Conservation (phyloP, 139 green algal species). For the Pedinophyceae sp. region DNA sequence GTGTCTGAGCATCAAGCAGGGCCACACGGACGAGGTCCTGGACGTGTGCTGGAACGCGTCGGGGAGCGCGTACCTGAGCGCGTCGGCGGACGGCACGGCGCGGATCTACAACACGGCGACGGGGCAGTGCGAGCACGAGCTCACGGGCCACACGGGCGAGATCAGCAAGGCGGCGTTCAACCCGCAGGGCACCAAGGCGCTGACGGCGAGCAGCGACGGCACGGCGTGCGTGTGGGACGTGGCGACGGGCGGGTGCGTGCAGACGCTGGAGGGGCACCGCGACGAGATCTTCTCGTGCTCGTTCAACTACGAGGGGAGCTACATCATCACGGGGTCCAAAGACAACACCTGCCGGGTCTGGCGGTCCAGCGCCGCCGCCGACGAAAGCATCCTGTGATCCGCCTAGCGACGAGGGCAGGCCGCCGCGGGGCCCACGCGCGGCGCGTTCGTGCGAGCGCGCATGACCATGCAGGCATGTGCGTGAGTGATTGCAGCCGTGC, state of each 20-base stretch:
- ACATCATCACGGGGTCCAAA: slow-evolving; percentile 50
- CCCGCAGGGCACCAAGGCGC: slow-evolving; percentile 36
- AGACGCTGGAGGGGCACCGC: slow-evolving; percentile 45
- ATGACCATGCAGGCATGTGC: too few species aligned
- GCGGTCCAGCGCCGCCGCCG: slow-evolving; percentile 3
- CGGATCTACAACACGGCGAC: slow-evolving; percentile 34
- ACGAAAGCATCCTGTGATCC: too few species aligned
- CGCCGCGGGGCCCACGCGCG: too few species aligned
- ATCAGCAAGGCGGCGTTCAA: slow-evolving; percentile 60
- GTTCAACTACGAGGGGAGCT: slow-evolving; percentile 63
- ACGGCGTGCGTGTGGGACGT: slow-evolving; percentile 36
- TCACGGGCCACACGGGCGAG: slow-evolving; percentile 46
- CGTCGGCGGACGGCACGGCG: slow-evolving; percentile 45
- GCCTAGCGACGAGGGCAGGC: too few species aligned
- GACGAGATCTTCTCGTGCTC: slow-evolving; percentile 60
- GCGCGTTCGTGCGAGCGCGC: too few species aligned
- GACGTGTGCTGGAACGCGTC: slow-evolving; percentile 46
- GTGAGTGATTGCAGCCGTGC: too few species aligned
- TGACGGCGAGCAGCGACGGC: slow-evolving; percentile 42
- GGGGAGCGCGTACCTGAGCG: slow-evolving; percentile 36
- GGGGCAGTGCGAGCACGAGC: slow-evolving; percentile 25
- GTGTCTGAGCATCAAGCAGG: slow-evolving; percentile 36
- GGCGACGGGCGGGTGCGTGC: slow-evolving; percentile 24
- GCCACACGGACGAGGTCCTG: slow-evolving; percentile 59
- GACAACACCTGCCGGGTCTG: slow-evolving; percentile 65